Conservation (phyloP, 2,329 filamentous ascomycete genomes). For the Didymella keratinophila region DNA sequence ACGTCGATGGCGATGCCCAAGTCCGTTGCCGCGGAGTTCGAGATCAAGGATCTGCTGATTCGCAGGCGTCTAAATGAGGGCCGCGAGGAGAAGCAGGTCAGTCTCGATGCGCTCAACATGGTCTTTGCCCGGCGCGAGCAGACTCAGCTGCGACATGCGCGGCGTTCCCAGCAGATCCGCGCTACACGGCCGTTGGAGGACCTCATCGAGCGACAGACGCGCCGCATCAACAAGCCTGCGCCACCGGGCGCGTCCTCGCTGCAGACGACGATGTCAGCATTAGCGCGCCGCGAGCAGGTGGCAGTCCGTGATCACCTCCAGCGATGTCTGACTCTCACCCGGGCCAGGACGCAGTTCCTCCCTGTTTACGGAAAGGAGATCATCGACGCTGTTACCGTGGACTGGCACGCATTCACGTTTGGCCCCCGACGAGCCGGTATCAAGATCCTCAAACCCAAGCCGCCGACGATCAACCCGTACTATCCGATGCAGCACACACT, state of each 20-base stretch:
- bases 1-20: slow-evolving; percentile 92
- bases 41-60: slow-evolving; percentile 74
- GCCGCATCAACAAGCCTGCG: slow-evolving; percentile 59
- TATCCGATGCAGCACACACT: slow-evolving; percentile 17
- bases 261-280: slow-evolving; percentile 72
- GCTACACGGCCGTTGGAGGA: slow-evolving; percentile 74
- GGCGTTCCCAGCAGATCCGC: slow-evolving; percentile 58
- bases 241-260: slow-evolving; percentile 67
- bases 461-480: slow-evolving; percentile 14
- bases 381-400: slow-evolving; percentile 76
- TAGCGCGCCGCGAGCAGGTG: slow-evolving; percentile 73
- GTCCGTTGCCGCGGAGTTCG: slow-evolving; percentile 78
- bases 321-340: slow-evolving; percentile 81
- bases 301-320: slow-evolving; percentile 76
- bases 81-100: slow-evolving; percentile 69
- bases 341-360: slow-evolving; percentile 77
- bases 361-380: slow-evolving; percentile 83
- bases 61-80: slow-evolving; percentile 70
- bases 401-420: slow-evolving; percentile 46
- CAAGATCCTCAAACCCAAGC: slow-evolving; percentile 25
- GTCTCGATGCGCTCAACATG: slow-evolving; percentile 80
- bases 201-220: slow-evolving; percentile 74
- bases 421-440: slow-evolving; percentile 53
- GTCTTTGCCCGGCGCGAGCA: slow-evolving; percentile 74
- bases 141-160: slow-evolving; percentile 61